phyloP scores from a whole-genome alignment of 371 early-diverging fungal species.

The Rhizopus sp. region DNA sequence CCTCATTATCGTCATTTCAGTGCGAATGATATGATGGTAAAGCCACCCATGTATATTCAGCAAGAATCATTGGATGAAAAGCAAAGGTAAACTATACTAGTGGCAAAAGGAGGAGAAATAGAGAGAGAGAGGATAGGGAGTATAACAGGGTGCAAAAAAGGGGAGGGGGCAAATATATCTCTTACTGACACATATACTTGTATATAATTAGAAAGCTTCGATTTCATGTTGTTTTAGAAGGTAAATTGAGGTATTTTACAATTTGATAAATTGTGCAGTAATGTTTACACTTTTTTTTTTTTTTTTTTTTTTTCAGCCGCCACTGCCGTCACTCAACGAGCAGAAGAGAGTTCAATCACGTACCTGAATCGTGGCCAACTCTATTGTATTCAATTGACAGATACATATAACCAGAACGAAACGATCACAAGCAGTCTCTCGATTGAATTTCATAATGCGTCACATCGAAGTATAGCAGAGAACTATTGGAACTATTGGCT shows the following conservation, averaged over 20 bases:
- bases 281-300: slow-evolving; percentile 4
- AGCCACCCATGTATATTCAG: not conserved
- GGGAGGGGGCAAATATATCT: slow-evolving; percentile 6
- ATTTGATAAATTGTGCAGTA: not conserved
- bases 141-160: not conserved
- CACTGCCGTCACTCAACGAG: slow-evolving; percentile 31
- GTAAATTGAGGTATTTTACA: slow-evolving; percentile 9
- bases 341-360: slow-evolving; percentile 31
- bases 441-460: slow-evolving; percentile 74
- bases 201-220: slow-evolving; percentile 18
- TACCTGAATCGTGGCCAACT: slow-evolving; percentile 52
- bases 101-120: slow-evolving; percentile 5
- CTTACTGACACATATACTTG: slow-evolving; percentile 4
- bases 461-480: slow-evolving; percentile 69
- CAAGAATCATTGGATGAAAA: slow-evolving; percentile 1
- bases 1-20: slow-evolving; percentile 24
- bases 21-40: slow-evolving; percentile 15
- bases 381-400: slow-evolving; percentile 55
- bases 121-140: not conserved
- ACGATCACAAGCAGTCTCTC: slow-evolving; percentile 61
- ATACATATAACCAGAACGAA: slow-evolving; percentile 45
- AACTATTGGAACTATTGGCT: slow-evolving; percentile 81
- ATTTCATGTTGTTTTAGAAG: slow-evolving; percentile 32
- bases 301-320: slow-evolving; percentile 24
- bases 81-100: slow-evolving; percentile 8